These are phyloP conservation scores for Trematosphaeria pertusa DNA, from an alignment of 2,329 filamentous ascomycete species.

Conservation along the genomic window DNA sequence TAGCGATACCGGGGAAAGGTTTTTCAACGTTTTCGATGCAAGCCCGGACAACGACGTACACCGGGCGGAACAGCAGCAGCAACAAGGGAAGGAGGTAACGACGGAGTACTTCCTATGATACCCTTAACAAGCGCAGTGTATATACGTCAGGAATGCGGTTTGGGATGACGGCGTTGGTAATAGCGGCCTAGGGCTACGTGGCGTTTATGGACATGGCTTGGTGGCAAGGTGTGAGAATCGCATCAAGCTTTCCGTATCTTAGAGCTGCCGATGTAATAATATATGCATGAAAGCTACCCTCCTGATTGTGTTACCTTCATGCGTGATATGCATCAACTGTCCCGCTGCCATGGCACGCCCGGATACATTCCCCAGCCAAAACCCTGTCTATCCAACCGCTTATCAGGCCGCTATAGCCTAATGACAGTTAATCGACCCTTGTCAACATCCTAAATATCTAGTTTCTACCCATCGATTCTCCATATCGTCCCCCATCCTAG, in stretches of 20 bases:
- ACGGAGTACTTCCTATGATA: constrained; percentile 73
- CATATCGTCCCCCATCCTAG: constrained; percentile 78
- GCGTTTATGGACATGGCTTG: no score
- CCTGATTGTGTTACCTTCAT: no score
- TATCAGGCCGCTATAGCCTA: no score
- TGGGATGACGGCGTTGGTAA: no score
- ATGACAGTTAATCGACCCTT: no score
- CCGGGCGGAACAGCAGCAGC: constrained; percentile 78
- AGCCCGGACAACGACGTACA: constrained; percentile 94
- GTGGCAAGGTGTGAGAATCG: no score
- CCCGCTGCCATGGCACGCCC: background rate
- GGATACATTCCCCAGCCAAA: constrained; percentile 1
- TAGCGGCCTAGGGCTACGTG: no score
- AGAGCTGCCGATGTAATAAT: no score
- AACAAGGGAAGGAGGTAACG: constrained; percentile 74
- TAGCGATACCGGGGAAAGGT: constrained; percentile 87
- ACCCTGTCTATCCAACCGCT: no score
- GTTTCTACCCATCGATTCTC: constrained; percentile 91
- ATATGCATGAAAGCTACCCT: no score
- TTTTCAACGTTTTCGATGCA: constrained; percentile 97
- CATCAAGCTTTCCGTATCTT: no score
- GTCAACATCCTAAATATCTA: constrained; percentile 84
- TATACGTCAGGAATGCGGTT: no score
- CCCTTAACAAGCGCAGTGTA: constrained; percentile 17
- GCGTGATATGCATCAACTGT: background rate